Conservation (phyloP, 2,329 filamentous ascomycete species). For the Penicillium decumbens region DNA sequence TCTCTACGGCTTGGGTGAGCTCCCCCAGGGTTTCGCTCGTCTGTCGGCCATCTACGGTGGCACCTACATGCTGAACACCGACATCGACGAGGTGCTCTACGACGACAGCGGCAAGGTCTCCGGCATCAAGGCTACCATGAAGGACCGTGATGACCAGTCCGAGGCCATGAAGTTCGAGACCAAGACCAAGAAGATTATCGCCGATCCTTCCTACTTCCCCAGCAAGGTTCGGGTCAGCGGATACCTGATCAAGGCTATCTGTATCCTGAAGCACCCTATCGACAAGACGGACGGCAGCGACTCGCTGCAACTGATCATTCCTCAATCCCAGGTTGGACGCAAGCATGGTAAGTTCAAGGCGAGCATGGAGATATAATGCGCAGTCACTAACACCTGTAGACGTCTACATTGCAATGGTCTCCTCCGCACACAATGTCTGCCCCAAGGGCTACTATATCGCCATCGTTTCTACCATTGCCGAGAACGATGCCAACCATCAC, state of each 20-base stretch:
- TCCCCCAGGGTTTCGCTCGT: constrained; percentile 95
- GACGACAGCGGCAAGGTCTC: constrained; percentile 73
- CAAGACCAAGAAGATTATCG: constrained; percentile 91
- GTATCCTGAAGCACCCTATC: constrained; percentile 92
- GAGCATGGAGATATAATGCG: neutral
- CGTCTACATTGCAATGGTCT: constrained; percentile 95
- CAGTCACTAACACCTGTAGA: constrained; percentile 50
- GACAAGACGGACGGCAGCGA: constrained; percentile 84
- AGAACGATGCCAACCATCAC: constrained; percentile 88
- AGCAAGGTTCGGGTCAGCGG: constrained; percentile 81
- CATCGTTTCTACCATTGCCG: constrained; percentile 95
- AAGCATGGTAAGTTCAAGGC: constrained; percentile 71
- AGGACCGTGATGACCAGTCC: constrained; percentile 68
- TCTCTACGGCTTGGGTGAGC: constrained; percentile 91
- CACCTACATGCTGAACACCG: constrained; percentile 98
- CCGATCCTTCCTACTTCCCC: constrained; percentile 95
- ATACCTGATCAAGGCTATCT: constrained; percentile 92
- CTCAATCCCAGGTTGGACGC: constrained; percentile 92
- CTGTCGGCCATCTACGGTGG: constrained; percentile 97
- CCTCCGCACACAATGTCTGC: constrained; percentile 94
- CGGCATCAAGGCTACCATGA: constrained; percentile 97
- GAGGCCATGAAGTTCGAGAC: constrained; percentile 87
- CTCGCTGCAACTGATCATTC: constrained; percentile 92
- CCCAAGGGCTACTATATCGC: constrained; percentile 99
- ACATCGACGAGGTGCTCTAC: constrained; percentile 82